Base-by-base conservation (phyloP, 352 stramenopile genomes). In the Phytophthora vignae region DNA sequence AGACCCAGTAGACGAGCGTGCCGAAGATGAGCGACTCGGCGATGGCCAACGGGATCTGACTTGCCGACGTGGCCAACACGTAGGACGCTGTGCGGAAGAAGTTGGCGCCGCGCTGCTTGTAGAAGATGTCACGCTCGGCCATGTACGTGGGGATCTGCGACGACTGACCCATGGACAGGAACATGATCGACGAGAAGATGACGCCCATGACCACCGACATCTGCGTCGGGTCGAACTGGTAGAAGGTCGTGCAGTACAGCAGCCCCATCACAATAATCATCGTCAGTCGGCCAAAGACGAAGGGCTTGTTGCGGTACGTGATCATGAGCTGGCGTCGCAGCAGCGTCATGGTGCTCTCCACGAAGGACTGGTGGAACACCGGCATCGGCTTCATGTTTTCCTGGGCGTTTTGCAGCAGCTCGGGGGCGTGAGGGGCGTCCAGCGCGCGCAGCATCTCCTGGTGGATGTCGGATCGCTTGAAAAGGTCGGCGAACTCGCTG, bases 1-100 rank as follows among this genome's bases (percentile, higher is more conserved):
- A 80, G 71, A 96, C 86, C 76, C 84, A 97, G 61, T 97, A 97
- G 1, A 96, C 48, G 48, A 97, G 63, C 14, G 76, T 85, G 22
- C 87, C 88, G 78, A 94, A 97, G 8, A 93, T 58, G 11, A 94
- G 60, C 0, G 82, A 82, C 74, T 96, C 87, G 1, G 19, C 44
- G 2, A 64, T 3, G 8, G 58, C 22, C 19, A 64, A 38, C 14
- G 58, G 60, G 29, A 67, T 67, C 21, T 59, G 48, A n/a, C 60
- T 53, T 3, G 46, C 31, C 2, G 59, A 48, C 1, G 33, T 59
- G 25, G 60, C 60, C 4, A 67, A 29, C 2, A 67, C 60, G 2
- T 67, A 67, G 1, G 60, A 25, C 3, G 9, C 29, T 9, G 60
- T 60, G 19, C 31, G 60, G 31, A 53, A 67, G 22, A 67, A 69